These are phyloP conservation scores for Ophiorrhiza pumila DNA, from an alignment of 257 asterid species.

Conservation along the genomic window DNA sequence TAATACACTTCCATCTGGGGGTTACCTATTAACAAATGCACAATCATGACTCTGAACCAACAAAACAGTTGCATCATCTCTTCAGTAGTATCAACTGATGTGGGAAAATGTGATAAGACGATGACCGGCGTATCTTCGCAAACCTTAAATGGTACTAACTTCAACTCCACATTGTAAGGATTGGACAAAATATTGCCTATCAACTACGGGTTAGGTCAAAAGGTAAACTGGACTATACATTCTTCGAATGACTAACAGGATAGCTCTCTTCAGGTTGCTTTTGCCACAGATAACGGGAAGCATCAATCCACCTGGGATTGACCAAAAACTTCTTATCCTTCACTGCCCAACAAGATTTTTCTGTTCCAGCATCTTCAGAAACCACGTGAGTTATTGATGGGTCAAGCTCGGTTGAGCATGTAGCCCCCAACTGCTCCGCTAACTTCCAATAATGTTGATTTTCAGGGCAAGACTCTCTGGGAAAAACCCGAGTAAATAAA, in stretches of 20 bases:
- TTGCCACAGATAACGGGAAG: slow-evolving; percentile 62
- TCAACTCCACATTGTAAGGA: not conserved
- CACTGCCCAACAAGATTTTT: slow-evolving; percentile 62
- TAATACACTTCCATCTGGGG: no score
- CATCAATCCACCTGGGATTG: slow-evolving; percentile 71
- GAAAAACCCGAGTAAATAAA: slow-evolving; percentile 62
- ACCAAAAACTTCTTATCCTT: slow-evolving; percentile 55
- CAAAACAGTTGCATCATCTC: no score
- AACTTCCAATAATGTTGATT: slow-evolving; percentile 63
- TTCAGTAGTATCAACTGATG: no score
- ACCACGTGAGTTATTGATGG: slow-evolving; percentile 69
- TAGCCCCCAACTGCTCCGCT: slow-evolving; percentile 77
- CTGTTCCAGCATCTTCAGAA: slow-evolving; percentile 59
- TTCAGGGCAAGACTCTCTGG: slow-evolving; percentile 49
- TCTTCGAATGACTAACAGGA: slow-evolving; percentile 35
- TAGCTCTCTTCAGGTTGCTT: slow-evolving; percentile 69
- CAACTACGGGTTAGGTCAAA: not conserved
- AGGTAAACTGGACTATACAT: slow-evolving; percentile 16
- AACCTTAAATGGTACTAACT: not conserved
- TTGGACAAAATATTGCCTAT: not conserved
- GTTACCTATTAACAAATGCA: no score
- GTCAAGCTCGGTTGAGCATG: slow-evolving; percentile 47
- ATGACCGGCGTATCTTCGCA: no score
- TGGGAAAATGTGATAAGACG: no score
- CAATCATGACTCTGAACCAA: no score